Conservation (phyloP, 2,329 filamentous ascomycete genomes). For the Sphaceloma murrayae region DNA sequence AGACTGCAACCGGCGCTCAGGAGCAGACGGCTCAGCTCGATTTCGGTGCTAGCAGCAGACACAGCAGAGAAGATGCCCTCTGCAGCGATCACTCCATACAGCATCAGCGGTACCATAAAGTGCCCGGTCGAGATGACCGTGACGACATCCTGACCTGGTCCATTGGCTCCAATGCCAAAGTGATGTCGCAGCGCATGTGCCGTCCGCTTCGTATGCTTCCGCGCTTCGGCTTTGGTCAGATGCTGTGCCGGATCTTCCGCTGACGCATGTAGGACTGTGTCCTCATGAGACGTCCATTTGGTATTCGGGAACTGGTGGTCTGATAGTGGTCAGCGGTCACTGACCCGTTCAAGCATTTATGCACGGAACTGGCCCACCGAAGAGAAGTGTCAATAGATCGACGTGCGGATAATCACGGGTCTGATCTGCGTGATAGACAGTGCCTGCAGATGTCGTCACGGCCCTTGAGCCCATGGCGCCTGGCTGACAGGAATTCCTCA, state of each 20-base stretch:
- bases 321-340: neutral
- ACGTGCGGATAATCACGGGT: conserved; percentile 6
- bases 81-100: conserved; percentile 49
- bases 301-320: conserved; percentile 4
- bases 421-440: conserved; percentile 3
- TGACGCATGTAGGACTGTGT: conserved; percentile 48
- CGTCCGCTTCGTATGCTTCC: conserved; percentile 42
- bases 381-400: conserved; percentile 7
- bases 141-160: conserved; percentile 45
- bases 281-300: conserved; percentile 33
- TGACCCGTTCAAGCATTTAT: too few relatives aligned
- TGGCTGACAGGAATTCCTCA: too few relatives aligned
- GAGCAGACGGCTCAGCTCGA: conserved; percentile 44
- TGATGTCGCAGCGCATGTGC: conserved; percentile 47
- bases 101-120: conserved; percentile 44
- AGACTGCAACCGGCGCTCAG: conserved; percentile 35
- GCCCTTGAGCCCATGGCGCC: conserved; percentile 1
- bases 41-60: conserved; percentile 40
- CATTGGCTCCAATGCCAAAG: conserved; percentile 44
- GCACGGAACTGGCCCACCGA: neutral
- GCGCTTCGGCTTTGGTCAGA: conserved; percentile 46
- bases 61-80: conserved; percentile 51
- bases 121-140: conserved; percentile 50
- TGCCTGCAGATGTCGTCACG: conserved; percentile 3
- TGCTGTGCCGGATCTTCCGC: conserved; percentile 45